Base-by-base conservation (phyloP, 768 basidiomycete genomes). In the Podaxis sp. region DNA sequence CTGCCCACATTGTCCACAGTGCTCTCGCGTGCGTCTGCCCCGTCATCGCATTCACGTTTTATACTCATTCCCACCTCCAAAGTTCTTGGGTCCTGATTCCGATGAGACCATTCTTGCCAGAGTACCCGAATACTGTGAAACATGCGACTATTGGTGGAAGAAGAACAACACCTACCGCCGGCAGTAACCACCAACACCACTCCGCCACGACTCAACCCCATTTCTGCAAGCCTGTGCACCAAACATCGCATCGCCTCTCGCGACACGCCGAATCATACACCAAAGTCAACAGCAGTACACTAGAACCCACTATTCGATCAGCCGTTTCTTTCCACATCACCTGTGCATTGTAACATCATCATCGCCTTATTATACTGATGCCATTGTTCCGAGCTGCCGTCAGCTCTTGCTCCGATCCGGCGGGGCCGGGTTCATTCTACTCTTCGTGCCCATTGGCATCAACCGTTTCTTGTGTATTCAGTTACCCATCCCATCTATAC, bases 51-150 rank as follows among this genome's bases (percentile, higher is more conserved):
- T 63, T 67, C 25, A 18, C 36, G 23, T 50, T 46, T 51, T 18
- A 23, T 28, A 16, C 36, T 13, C 62, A 60, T 59, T 63, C 50
- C 58, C 52, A 62, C 60, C 50, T 51, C 44, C 59, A 37, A 66
- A 90, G 90, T 90, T 86, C 69, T 78, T 80, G 65, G 89, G 88
- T 21, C 90, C 91, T 1, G 90, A 92, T 66, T 73, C 73, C 46
- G 80, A 78, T 57, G 89, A 93, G 70, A 84, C 76, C 2, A 77
- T 89, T 61, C 82, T 82, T 0, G 66, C 72, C 23, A 71, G 73
- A 50, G 85, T 80, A 2, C 68, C 73, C 58, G 82, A 82, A 0
- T 87, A 81, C 67, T 88, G 86, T 66, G 61, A 63, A n/a, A 73
- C 79, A 37, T 87, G 86, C 71, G 74, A 82, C 53, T 82, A 85